Conservation (phyloP, 768 basidiomycete genomes). For the Mycena vulgaris region DNA sequence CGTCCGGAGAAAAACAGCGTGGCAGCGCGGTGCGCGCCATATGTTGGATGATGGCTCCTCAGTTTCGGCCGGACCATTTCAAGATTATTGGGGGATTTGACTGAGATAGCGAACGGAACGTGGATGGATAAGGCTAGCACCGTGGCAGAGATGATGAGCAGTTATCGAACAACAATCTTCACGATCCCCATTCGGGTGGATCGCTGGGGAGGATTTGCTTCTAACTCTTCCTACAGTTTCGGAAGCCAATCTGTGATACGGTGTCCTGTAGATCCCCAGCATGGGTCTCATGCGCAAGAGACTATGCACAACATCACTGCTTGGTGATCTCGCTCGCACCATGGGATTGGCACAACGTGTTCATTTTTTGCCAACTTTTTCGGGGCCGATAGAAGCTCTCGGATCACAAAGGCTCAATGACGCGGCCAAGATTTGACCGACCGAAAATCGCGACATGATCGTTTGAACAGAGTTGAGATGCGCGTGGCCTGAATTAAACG, state of each 20-base stretch:
- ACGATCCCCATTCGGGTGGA: background rate
- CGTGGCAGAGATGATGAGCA: too few relatives aligned
- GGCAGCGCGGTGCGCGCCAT: background rate
- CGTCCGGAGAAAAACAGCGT: constrained; percentile 2
- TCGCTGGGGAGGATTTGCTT: too few relatives aligned
- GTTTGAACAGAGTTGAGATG: constrained; percentile 16
- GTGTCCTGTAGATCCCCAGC: background rate
- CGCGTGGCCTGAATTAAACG: constrained; percentile 22
- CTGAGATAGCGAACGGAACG: background rate
- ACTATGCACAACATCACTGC: background rate
- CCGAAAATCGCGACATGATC: background rate
- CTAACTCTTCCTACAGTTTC: too few relatives aligned
- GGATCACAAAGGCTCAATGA: constrained; percentile 1
- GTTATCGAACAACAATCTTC: background rate
- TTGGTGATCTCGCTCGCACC: background rate
- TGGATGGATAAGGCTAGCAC: too few relatives aligned
- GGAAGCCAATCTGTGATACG: background rate
- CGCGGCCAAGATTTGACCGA: too few relatives aligned
- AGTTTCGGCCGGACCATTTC: constrained; percentile 14
- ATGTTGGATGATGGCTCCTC: background rate
- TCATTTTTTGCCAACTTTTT: background rate
- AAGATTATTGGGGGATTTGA: background rate
- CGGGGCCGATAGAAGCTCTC: background rate
- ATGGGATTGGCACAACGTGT: constrained; percentile 8
- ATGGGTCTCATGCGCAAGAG: background rate